Conservation (phyloP, 208 protist genomes). For the Angomonas desouzai region DNA sequence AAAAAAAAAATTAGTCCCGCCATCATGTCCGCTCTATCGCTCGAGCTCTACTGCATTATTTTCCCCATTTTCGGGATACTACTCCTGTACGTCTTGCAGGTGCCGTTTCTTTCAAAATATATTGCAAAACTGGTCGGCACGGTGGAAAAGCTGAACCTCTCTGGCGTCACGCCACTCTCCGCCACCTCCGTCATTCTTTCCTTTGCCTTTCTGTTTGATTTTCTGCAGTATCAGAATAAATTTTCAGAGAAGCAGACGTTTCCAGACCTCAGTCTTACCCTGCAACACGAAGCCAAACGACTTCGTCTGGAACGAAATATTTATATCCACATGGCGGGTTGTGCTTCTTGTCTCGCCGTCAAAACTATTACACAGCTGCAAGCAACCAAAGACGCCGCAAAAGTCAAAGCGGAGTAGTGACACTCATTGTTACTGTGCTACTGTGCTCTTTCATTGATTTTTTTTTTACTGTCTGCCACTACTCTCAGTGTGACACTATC, state of each 20-base stretch:
- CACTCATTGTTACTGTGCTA: conserved; percentile 4
- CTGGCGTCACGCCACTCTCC: conserved; percentile 36
- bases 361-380: conserved; percentile 31
- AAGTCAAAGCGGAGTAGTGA: background rate
- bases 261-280: conserved; percentile 48
- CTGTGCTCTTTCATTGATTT: conserved; percentile 15
- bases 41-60: conserved; percentile 58
- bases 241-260: conserved; percentile 35
- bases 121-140: conserved; percentile 25
- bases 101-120: conserved; percentile 24
- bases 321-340: conserved; percentile 61
- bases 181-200: conserved; percentile 32
- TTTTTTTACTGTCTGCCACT: conserved; percentile 8
- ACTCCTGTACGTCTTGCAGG: conserved; percentile 40
- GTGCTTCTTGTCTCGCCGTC: conserved; percentile 42
- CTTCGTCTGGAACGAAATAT: conserved; percentile 59
- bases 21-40: conserved; percentile 33
- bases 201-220: conserved; percentile 38
- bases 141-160: conserved; percentile 34
- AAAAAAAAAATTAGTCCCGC: background rate
- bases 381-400: background rate
- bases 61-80: conserved; percentile 39
- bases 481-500: too few species aligned
- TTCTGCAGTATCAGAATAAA: conserved; percentile 45
- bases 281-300: conserved; percentile 61